These are phyloP conservation scores for Fusarium brachygibbosum DNA, from an alignment of 2,329 filamentous ascomycete species.

Conservation along the genomic window DNA sequence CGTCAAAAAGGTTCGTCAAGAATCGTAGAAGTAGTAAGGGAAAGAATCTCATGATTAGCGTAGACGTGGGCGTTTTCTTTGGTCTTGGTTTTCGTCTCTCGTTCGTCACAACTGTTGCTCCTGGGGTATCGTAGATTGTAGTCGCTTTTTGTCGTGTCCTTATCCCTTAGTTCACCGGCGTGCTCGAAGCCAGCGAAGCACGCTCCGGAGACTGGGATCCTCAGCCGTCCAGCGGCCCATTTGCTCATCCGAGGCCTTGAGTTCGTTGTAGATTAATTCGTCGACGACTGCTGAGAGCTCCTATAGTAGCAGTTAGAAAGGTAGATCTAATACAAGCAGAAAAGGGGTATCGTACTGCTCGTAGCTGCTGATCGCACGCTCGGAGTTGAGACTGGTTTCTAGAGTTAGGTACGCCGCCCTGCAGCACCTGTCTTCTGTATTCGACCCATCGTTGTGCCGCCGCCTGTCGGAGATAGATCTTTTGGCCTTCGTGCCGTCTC, in stretches of 20 bases:
- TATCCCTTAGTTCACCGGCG: constrained; percentile 43
- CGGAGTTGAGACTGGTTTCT: constrained; percentile 64
- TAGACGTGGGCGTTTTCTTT: constrained; percentile 26
- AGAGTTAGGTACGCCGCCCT: constrained; percentile 63
- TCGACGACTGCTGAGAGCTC: constrained; percentile 71
- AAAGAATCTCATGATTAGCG: constrained; percentile 33
- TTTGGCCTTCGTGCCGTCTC: constrained; percentile 73
- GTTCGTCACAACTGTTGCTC: constrained; percentile 31
- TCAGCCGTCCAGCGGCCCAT: constrained; percentile 74
- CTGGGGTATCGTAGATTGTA: constrained; percentile 33
- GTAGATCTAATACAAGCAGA: not conserved
- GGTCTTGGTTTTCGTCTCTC: constrained; percentile 33
- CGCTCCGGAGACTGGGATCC: constrained; percentile 69
- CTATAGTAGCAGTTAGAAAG: constrained; percentile 45
- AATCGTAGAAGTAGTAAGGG: constrained; percentile 42
- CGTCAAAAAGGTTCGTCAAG: constrained; percentile 42
- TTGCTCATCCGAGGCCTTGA: constrained; percentile 65
- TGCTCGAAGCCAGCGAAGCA: constrained; percentile 70
- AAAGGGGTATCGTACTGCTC: constrained; percentile 62
- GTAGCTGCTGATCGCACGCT: constrained; percentile 69
- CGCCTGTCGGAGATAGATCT: constrained; percentile 72
- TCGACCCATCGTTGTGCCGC: constrained; percentile 72
- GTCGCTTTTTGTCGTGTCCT: constrained; percentile 24
- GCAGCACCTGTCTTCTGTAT: constrained; percentile 66
- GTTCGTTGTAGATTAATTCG: constrained; percentile 68